phyloP scores from a whole-genome alignment of 2,329 filamentous ascomycete species.

The Fusarium sp. region DNA sequence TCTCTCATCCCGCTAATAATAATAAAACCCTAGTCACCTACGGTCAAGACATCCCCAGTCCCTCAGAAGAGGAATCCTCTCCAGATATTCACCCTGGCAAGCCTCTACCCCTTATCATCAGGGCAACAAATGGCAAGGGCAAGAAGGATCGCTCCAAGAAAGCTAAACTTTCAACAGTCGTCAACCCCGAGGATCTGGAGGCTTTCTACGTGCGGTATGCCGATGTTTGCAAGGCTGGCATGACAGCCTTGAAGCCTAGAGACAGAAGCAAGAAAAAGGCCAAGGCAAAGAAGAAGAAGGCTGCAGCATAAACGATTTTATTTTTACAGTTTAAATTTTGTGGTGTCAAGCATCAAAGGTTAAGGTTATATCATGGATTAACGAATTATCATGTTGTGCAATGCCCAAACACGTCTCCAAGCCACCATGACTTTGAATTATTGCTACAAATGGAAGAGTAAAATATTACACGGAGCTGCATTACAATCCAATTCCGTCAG shows the following conservation, averaged over 20 bases:
- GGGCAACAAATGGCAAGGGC: slow-evolving; percentile 82
- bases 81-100: slow-evolving; percentile 67
- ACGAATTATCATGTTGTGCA: slow-evolving; percentile 26
- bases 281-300: slow-evolving; percentile 77
- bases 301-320: slow-evolving; percentile 21
- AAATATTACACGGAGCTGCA: background rate
- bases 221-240: slow-evolving; percentile 88
- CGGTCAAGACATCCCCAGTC: slow-evolving; percentile 53
- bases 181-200: slow-evolving; percentile 79
- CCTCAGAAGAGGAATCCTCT: slow-evolving; percentile 61
- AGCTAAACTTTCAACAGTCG: slow-evolving; percentile 84
- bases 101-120: slow-evolving; percentile 78
- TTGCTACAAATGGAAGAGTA: background rate
- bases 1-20: slow-evolving; percentile 2
- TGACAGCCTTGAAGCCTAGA: slow-evolving; percentile 90
- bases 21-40: slow-evolving; percentile 51
- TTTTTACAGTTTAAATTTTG: background rate
- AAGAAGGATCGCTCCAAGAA: slow-evolving; percentile 65
- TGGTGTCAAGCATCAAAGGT: background rate
- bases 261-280: slow-evolving; percentile 89
- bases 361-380: slow-evolving; percentile 23
- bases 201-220: slow-evolving; percentile 86
- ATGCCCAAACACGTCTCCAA: slow-evolving; percentile 8
- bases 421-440: slow-evolving; percentile 2
- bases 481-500: background rate